These are phyloP conservation scores for Candida ipomoeae DNA, from an alignment of 805 yeast species.

Conservation along the genomic window DNA sequence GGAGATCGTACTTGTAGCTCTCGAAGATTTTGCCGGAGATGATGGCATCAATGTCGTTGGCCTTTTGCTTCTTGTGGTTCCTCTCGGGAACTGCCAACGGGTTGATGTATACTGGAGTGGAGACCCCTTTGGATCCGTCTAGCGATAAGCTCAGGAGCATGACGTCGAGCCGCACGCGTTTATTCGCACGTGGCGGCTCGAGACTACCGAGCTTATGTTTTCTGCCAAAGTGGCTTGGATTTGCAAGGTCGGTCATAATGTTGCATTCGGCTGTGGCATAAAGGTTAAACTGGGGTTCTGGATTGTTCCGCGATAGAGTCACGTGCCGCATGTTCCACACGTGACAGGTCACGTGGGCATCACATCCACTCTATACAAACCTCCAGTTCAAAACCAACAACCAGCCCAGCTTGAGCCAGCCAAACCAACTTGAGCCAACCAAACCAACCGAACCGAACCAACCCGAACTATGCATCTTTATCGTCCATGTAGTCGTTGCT, in stretches of 20 bases:
- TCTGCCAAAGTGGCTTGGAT: not conserved
- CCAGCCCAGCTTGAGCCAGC: too few relatives aligned
- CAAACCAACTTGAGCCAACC: too few relatives aligned
- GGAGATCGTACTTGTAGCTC: slow-evolving; percentile 21
- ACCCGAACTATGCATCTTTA: not conserved
- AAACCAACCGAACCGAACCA: too few relatives aligned
- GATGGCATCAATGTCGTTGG: slow-evolving; percentile 15
- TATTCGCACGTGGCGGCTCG: slow-evolving; percentile 8
- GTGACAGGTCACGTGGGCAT: not conserved
- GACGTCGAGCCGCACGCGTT: slow-evolving; percentile 30
- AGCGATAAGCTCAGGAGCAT: slow-evolving; percentile 24
- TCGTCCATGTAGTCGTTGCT: slow-evolving; percentile 13
- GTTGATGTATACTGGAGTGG: slow-evolving; percentile 7
- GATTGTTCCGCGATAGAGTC: slow-evolving; percentile 2
- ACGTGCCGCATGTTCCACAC: not conserved
- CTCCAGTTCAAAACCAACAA: too few relatives aligned
- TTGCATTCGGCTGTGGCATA: not conserved
- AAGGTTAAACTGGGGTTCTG: not conserved
- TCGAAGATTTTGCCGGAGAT: slow-evolving; percentile 23
- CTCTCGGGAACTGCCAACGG: slow-evolving; percentile 11
- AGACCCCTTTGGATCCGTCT: slow-evolving; percentile 7
- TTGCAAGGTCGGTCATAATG: not conserved
- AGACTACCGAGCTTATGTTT: not conserved
- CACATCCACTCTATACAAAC: not conserved
- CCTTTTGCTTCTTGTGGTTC: slow-evolving; percentile 1